A percentile compares a stretch with the other conserved stretches of the same genome.
These are phyloP conservation scores for Pseudogymnoascus sp. DNA, from an alignment of 2,329 filamentous ascomycete genomes.

Conservation along the genomic window DNA sequence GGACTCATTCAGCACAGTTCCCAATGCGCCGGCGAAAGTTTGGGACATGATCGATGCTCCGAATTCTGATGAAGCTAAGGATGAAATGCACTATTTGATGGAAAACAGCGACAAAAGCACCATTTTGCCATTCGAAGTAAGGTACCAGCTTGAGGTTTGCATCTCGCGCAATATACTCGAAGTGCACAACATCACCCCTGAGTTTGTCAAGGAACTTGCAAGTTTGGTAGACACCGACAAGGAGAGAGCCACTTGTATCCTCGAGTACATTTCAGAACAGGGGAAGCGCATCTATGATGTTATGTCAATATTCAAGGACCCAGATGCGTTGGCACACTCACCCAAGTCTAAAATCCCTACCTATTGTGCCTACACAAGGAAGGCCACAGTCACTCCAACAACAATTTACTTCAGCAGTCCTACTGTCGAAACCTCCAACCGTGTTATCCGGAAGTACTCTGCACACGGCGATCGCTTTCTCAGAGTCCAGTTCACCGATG, in stretches of 20 bases:
- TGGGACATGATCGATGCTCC: constrained; percentile 35
- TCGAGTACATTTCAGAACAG: constrained; percentile 65
- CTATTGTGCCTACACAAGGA: constrained; percentile 68
- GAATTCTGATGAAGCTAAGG: constrained; percentile 12
- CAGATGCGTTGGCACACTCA: constrained; percentile 39
- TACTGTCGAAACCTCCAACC: constrained; percentile 76
- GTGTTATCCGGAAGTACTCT: constrained; percentile 67
- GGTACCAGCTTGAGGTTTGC: constrained; percentile 90
- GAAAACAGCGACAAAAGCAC: constrained; percentile 21
- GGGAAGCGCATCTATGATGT: constrained; percentile 57
- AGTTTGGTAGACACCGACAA: constrained; percentile 35
- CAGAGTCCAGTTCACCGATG: constrained; percentile 82
- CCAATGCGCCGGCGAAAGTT: constrained; percentile 29
- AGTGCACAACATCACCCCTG: constrained; percentile 60
- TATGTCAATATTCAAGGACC: constrained; percentile 58
- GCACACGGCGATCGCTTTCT: constrained; percentile 69
- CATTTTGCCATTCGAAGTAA: constrained; percentile 57
- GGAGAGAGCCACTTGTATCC: constrained; percentile 50
- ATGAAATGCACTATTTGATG: constrained; percentile 17
- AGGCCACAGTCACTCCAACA: constrained; percentile 74
- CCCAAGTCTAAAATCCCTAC: constrained; percentile 48
- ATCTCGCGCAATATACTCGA: constrained; percentile 70
- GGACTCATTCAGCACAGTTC: constrained; percentile 35
- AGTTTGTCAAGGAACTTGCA: constrained; percentile 58
- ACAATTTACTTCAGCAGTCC: constrained; percentile 72